A percentile compares a stretch with the other conserved stretches of the same genome.
These are phyloP conservation scores for Picochlorum sp. DNA, from an alignment of 139 green algal genomes.

Conservation along the genomic window DNA sequence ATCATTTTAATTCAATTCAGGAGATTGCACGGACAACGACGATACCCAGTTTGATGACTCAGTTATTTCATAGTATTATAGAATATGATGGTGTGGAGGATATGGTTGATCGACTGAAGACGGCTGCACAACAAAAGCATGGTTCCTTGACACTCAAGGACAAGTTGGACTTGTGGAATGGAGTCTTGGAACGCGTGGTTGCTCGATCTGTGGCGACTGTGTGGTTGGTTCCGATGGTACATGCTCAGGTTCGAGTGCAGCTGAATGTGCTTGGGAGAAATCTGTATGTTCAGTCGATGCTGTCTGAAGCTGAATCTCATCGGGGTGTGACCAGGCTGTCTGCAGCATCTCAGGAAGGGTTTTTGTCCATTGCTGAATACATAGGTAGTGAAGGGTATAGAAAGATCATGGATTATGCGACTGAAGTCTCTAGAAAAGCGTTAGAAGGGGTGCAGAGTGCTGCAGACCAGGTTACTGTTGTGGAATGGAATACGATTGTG, in stretches of 20 bases:
- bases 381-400: conserved; percentile 21
- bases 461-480: neutral
- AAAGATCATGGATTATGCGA: neutral
- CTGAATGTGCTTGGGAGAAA: conserved; percentile 69
- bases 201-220: conserved; percentile 22
- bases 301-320: conserved; percentile 22
- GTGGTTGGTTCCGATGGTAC: conserved; percentile 59
- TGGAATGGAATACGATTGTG: neutral
- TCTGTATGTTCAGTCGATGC: conserved; percentile 56
- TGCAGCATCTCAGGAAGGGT: conserved; percentile 31
- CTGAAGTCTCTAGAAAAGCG: conserved; percentile 10
- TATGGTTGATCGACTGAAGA: conserved; percentile 15
- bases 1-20: conserved; percentile 66
- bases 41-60: conserved; percentile 48
- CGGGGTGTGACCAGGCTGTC: conserved; percentile 7
- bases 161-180: conserved; percentile 51
- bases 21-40: conserved; percentile 57
- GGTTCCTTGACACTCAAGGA: conserved; percentile 9
- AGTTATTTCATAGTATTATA: conserved; percentile 31
- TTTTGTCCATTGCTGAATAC: conserved; percentile 40
- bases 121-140: neutral
- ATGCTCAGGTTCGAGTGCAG: conserved; percentile 62
- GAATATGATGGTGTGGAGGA: conserved; percentile 30
- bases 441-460: neutral
- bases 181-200: conserved; percentile 46